Percentiles rank a stretch among this genome's conserved stretches.
These are phyloP conservation scores for Beta lomatogona DNA, from an alignment of 179 eudicot species.

Conservation along the genomic window DNA sequence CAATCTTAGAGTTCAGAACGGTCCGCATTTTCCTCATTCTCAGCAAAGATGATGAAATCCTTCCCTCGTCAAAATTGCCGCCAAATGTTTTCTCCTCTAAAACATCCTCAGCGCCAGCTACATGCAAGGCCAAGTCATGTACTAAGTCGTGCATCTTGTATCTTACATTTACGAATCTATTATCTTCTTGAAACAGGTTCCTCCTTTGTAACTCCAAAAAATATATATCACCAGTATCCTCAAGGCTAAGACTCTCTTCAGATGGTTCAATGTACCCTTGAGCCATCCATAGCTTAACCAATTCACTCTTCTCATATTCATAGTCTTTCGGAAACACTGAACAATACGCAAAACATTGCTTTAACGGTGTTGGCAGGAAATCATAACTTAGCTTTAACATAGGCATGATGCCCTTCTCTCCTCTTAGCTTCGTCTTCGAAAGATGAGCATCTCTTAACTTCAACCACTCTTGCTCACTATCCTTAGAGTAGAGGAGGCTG, in stretches of 20 bases:
- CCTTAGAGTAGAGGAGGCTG: slow-evolving; percentile 22
- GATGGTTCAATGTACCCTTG: slow-evolving; percentile 29
- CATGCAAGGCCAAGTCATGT: slow-evolving; percentile 29
- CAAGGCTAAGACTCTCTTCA: not conserved
- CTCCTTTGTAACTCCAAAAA: slow-evolving; percentile 24
- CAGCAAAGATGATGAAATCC: not conserved
- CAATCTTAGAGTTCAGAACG: no score
- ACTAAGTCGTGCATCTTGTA: slow-evolving; percentile 29
- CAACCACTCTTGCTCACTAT: slow-evolving; percentile 26
- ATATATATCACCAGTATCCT: slow-evolving; percentile 31
- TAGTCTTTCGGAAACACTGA: slow-evolving; percentile 35
- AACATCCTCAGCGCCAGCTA: slow-evolving; percentile 3
- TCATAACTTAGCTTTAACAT: slow-evolving; percentile 37
- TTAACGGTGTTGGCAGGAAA: slow-evolving; percentile 29
- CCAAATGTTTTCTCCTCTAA: not conserved
- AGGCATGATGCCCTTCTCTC: not conserved
- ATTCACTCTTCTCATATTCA: not conserved
- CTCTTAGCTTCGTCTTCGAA: not conserved
- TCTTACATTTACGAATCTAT: not conserved
- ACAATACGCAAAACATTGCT: slow-evolving; percentile 42
- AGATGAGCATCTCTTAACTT: slow-evolving; percentile 3
- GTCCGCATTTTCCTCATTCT: no score
- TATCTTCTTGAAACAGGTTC: slow-evolving; percentile 30
- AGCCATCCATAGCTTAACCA: slow-evolving; percentile 42
- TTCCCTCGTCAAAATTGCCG: no score